Conservation (phyloP, 2,329 filamentous ascomycete species). For the Penicillium corylophilum region DNA sequence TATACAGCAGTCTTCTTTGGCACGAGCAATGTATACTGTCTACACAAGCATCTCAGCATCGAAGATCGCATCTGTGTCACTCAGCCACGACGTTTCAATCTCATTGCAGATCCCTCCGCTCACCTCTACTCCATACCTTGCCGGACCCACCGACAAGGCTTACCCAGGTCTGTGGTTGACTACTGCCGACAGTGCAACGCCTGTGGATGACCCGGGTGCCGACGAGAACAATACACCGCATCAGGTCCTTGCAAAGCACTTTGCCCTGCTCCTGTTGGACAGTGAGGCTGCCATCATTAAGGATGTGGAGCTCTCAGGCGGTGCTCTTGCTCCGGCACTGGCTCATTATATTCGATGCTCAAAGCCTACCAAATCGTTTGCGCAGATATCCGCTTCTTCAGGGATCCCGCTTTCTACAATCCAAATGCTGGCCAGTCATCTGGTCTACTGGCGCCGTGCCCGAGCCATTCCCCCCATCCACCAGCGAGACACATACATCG, state of each 20-base stretch:
- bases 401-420: conserved; percentile 77
- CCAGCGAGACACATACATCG: conserved; percentile 83
- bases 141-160: conserved; percentile 65
- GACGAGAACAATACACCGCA: conserved; percentile 61
- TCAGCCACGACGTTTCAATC: conserved; percentile 63
- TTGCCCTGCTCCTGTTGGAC: conserved; percentile 78
- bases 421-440: conserved; percentile 83
- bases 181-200: conserved; percentile 75
- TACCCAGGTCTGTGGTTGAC: conserved; percentile 81
- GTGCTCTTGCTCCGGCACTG: conserved; percentile 73
- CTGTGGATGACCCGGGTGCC: conserved; percentile 61
- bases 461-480: conserved; percentile 89
- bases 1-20: conserved; percentile 68
- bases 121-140: conserved; percentile 70
- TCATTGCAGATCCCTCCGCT: conserved; percentile 63
- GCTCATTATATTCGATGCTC: conserved; percentile 67
- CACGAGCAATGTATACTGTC: conserved; percentile 76
- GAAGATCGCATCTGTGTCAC: conserved; percentile 78
- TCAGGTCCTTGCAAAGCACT: conserved; percentile 71
- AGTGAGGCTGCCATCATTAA: conserved; percentile 78
- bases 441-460: conserved; percentile 93
- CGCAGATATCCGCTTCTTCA: conserved; percentile 61
- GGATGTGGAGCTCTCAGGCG: conserved; percentile 66
- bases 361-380: conserved; percentile 66
- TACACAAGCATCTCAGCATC: conserved; percentile 79